Evolutionary conservation across 2,329 filamentous ascomycete species (phyloP), one percentile per base, ranked within the genome.

Genomic region (Paramyrothecium sp.): DNA sequence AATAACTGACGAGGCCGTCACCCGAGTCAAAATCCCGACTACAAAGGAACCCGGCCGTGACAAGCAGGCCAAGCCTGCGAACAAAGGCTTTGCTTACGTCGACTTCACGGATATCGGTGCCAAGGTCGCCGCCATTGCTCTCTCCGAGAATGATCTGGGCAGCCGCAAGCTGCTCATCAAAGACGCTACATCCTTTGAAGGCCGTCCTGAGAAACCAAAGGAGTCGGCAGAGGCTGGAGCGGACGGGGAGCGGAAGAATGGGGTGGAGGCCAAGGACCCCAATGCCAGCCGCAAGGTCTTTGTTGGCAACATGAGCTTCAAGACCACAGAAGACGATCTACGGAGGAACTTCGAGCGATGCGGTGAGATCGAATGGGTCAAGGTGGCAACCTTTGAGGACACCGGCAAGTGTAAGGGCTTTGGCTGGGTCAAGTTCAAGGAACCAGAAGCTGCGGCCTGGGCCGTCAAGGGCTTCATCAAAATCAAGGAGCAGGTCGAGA

Each of bases 401-500:
- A 89, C 89, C 20, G 95, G 95, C 48, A 99, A 98, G 78, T 99
- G 95, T 80, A 98, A 98, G 78, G 96, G 95, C 19, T 99, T 89
- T 75, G 95, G 89, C 7, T 99, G 95, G 93, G 87, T 99, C 60
- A 91, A 91, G 60, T 99, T 98, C 74, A 88, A 89, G 69, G 87
- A 92, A 53, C 70, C 93, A 12, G 87, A 90, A 56, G 84, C 89
- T 0, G 92, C 92, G 0, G 85, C 88, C 53, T 75, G 74, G 71
- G 76, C 76, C 0, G 92, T 96, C 62, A 88, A 87, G 70, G 94
- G 94, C 1, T 97, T 90, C 66, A 82, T 92, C 59, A 86, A 87
- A 75, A 82, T 92, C 67, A 84, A 83, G 69, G 84, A 89, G 70
- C 81, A 85, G 55, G 73, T 89, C 44, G 81, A 87, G 63, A 87